Evolutionary conservation across 495 filamentous ascomycete species (phyloP).

Genomic region (Tuber indicum): DNA sequence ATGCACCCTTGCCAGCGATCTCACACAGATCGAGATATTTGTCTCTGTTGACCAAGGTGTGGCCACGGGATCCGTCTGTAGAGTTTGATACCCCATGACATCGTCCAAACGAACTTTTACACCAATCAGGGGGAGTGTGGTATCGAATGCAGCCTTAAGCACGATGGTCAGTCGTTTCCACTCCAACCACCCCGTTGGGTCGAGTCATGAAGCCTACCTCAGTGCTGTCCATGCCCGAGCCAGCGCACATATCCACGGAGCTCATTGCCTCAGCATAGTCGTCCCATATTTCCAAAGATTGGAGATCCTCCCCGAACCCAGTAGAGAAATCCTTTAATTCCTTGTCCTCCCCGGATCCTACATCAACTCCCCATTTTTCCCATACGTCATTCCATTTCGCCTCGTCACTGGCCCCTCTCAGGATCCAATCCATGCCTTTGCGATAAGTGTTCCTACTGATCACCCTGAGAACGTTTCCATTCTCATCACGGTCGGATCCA

Average conservation of each 20-base stretch:
- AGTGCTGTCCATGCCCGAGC: constrained; percentile 46
- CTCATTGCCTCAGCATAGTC: constrained; percentile 48
- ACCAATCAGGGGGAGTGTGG: constrained; percentile 23
- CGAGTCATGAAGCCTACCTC: constrained; percentile 26
- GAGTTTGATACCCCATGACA: constrained; percentile 30
- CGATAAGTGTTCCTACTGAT: constrained; percentile 76
- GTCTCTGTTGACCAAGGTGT: constrained; percentile 25
- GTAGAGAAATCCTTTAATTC: constrained; percentile 16
- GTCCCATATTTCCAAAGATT: constrained; percentile 30
- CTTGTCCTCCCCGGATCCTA: constrained; percentile 42
- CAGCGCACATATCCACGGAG: constrained; percentile 49
- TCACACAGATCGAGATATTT: constrained; percentile 39
- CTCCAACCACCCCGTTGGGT: constrained; percentile 21
- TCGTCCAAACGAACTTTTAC: constrained; percentile 43
- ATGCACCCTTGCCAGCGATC: constrained; percentile 36
- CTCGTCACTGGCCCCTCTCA: constrained; percentile 44
- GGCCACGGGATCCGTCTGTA: constrained; percentile 34
- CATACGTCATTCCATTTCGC: constrained; percentile 51
- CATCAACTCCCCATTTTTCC: constrained; percentile 54
- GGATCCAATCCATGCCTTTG: constrained; percentile 69
- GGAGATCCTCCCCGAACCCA: background rate
- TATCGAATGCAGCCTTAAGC: constrained; percentile 27
- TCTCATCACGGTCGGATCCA: constrained; percentile 58
- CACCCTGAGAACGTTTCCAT: constrained; percentile 64
- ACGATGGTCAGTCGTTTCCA: constrained; percentile 21